phyloP scores from a whole-genome alignment of 148 eudicot genomes.

The Nyssa sinensis region DNA sequence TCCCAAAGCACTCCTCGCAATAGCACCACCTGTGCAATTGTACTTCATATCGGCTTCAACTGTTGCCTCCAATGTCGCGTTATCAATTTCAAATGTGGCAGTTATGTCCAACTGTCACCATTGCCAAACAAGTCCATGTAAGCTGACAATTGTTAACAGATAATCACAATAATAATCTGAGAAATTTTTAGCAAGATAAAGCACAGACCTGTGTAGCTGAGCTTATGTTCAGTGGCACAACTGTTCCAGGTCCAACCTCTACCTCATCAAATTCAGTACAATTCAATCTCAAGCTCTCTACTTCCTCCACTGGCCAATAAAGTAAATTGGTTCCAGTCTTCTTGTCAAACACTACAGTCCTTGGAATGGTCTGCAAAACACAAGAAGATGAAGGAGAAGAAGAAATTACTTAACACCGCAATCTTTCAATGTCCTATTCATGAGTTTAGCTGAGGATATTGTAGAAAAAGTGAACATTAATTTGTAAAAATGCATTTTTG shows the following conservation, averaged over 20 bases:
- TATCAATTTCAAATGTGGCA: conserved; percentile 63
- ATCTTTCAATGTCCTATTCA: no score
- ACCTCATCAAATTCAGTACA: conserved; percentile 29
- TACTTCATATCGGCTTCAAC: conserved; percentile 51
- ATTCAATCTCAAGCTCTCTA: conserved; percentile 59
- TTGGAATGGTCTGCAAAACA: conserved; percentile 61
- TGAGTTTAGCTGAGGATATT: no score
- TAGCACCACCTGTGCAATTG: conserved; percentile 57
- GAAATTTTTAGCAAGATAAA: background rate
- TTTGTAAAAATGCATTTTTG: no score
- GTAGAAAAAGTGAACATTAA: no score
- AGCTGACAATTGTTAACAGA: background rate
- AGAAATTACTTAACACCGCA: no score
- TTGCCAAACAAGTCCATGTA: background rate
- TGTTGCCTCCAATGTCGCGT: conserved; percentile 38
- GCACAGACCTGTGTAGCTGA: conserved; percentile 47
- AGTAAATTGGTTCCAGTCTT: conserved; percentile 68
- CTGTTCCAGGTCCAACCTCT: conserved; percentile 59
- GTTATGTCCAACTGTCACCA: conserved; percentile 45
- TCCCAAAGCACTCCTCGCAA: conserved; percentile 58
- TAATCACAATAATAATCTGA: background rate
- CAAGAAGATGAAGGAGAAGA: no score
- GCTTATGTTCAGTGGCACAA: conserved; percentile 51
- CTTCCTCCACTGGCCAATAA: conserved; percentile 83
- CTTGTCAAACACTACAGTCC: conserved; percentile 62